Conservation (phyloP, 169 alveolate species). For the Plasmodium sp. region DNA sequence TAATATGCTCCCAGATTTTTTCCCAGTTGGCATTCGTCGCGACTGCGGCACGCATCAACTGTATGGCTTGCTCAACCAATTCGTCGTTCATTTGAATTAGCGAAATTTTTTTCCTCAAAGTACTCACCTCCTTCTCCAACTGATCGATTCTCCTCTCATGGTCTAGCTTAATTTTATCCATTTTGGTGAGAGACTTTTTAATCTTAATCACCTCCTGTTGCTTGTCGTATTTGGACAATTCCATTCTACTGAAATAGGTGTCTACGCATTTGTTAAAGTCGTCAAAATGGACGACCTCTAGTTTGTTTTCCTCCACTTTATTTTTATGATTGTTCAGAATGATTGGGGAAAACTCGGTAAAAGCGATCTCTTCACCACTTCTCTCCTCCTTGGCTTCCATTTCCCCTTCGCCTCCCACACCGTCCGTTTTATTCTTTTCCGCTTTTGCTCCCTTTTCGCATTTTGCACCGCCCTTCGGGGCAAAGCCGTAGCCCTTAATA, state of each 20-base stretch:
- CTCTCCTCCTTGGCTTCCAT: neutral
- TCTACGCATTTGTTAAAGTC: constrained; percentile 60
- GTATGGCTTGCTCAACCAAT: constrained; percentile 86
- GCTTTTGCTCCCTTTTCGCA: neutral
- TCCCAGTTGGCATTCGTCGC: constrained; percentile 94
- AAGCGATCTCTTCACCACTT: neutral
- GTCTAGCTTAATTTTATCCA: constrained; percentile 90
- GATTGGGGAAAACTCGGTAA: constrained; percentile 44
- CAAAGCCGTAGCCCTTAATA: constrained; percentile 55
- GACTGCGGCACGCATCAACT: constrained; percentile 81
- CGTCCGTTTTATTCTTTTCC: neutral
- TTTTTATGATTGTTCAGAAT: constrained; percentile 24
- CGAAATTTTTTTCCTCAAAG: constrained; percentile 85
- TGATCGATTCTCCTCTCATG: constrained; percentile 88
- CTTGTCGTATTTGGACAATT: constrained; percentile 57
- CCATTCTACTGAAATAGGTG: constrained; percentile 64
- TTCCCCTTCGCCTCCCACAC: neutral
- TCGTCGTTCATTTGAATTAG: constrained; percentile 86
- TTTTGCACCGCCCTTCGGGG: neutral
- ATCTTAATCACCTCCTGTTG: constrained; percentile 61
- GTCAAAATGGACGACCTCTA: constrained; percentile 21
- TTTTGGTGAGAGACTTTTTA: constrained; percentile 79
- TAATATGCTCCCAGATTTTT: constrained; percentile 91
- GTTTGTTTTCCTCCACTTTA: constrained; percentile 26
- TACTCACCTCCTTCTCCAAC: constrained; percentile 80